Conservation (phyloP, 2,329 filamentous ascomycete genomes). For the Pseudogymnoascus sp. region DNA sequence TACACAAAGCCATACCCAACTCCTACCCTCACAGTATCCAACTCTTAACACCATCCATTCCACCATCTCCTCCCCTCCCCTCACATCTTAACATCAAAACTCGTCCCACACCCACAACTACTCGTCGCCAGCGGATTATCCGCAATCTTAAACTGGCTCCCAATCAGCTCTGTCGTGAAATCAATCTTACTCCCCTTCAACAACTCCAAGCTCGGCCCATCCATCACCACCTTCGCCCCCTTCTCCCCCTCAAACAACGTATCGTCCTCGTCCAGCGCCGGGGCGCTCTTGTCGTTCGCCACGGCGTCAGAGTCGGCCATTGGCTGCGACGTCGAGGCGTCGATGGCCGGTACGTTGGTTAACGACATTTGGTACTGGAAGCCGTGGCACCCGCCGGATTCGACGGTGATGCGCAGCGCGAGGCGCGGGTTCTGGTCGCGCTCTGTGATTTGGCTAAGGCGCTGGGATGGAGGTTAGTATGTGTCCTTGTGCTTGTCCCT, state of each 20-base stretch:
- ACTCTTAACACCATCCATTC: not conserved
- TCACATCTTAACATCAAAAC: conserved; percentile 80
- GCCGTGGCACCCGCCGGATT: conserved; percentile 90
- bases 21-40: not conserved
- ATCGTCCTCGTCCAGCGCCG: conserved; percentile 66
- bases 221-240: conserved; percentile 76
- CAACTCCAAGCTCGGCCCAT: conserved; percentile 76
- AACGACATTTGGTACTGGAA: conserved; percentile 96
- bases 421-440: conserved; percentile 67
- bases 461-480: conserved; percentile 15
- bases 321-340: conserved; percentile 25
- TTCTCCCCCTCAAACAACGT: conserved; percentile 65
- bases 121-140: conserved; percentile 88
- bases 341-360: conserved; percentile 46
- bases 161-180: conserved; percentile 92
- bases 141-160: conserved; percentile 90
- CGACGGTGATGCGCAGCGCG: conserved; percentile 83
- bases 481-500: conserved; percentile 1
- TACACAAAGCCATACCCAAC: not conserved
- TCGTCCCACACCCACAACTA: conserved; percentile 94
- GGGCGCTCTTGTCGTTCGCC: conserved; percentile 24
- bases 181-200: conserved; percentile 92
- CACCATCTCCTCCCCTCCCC: not conserved
- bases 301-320: not conserved
- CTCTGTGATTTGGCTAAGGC: conserved; percentile 54